Base-by-base conservation (phyloP, 768 basidiomycete species). In the Suillus bovinus region DNA sequence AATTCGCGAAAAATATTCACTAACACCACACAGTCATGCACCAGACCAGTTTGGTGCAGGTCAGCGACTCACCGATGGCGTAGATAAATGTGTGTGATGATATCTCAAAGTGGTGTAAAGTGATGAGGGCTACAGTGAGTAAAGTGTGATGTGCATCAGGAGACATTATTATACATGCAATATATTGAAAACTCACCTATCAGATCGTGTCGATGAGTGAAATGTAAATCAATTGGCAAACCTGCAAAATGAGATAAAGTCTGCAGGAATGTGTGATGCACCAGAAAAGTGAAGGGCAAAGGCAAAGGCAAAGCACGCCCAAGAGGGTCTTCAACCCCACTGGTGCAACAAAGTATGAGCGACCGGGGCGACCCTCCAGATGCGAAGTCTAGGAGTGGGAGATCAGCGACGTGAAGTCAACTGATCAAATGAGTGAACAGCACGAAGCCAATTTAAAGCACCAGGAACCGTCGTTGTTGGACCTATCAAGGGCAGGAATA, bases 311-410 rank as follows among this genome's bases (percentile, higher is more conserved):
- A 44, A 44, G 44, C 22, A 46, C n/a, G 2, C 44, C 46, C 46
- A 47, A 47, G 46, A 47, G 46, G 22, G 46, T 46, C 46, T 47
- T 47, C 46, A 47, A 47, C 46, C 46, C 46, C 46, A 47, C 46
- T 47, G 46, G 46, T 1, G 11, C 44, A 44, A 24, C 46, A 47
- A 47, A 3, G 14, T 24, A 8, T 24, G 46, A 47, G 46, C 24
- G 14, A 24, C 46, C 3, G 2, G 24, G 46, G 46, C 14, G 46
- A 47, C 46, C 13, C 46, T 47, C 46, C 46, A 47, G 46, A 47
- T 3, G 2, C 24, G 6, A 47, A 46, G 44, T 46, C 44, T 24
- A 3, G 44, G 42, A 44, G 42, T 44, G 42, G 10, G 22, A 46
- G 22, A 46, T 46, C 44, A 46, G 44, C 5, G 14, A 47, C 5